phyloP scores from a whole-genome alignment of 1,284 basidiomycete genomes.

The Fistulinella staudtii region DNA sequence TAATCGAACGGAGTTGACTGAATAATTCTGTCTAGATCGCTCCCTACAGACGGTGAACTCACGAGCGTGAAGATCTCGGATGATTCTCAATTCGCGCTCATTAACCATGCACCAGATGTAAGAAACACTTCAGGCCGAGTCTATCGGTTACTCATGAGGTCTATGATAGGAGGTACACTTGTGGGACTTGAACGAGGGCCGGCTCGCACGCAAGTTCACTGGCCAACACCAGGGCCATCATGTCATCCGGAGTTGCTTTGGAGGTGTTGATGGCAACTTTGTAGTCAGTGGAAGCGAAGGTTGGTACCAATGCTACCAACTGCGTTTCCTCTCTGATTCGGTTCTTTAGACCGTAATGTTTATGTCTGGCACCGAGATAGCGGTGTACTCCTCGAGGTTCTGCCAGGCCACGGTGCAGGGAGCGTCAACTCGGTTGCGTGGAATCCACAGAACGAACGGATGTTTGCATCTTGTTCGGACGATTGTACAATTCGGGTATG shows the following conservation, averaged over 20 bases:
- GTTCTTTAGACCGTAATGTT: conserved; percentile 70
- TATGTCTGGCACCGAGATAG: conserved; percentile 95
- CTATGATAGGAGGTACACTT: conserved; percentile 76
- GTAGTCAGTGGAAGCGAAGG: conserved; percentile 95
- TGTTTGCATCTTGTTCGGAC: conserved; percentile 94
- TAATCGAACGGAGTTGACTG: conserved; percentile 12
- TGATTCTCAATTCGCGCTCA: conserved; percentile 83
- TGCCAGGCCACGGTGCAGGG: conserved; percentile 80
- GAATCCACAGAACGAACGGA: conserved; percentile 83
- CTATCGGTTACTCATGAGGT: conserved; percentile 9
- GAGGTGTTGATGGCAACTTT: conserved; percentile 87
- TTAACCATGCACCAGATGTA: conserved; percentile 85
- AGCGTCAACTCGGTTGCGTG: conserved; percentile 96
- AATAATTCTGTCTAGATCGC: conserved; percentile 44
- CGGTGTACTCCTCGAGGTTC: conserved; percentile 75
- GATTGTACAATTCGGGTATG: conserved; percentile 82
- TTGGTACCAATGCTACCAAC: conserved; percentile 33
- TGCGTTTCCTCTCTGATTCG: conserved; percentile 6
- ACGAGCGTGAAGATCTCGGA: conserved; percentile 86
- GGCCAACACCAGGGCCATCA: conserved; percentile 80
- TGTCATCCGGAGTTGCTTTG: conserved; percentile 91
- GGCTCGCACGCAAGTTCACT: conserved; percentile 73
- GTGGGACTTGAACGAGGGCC: conserved; percentile 72
- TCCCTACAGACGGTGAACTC: conserved; percentile 70
- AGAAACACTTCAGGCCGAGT: conserved; percentile 33